phyloP scores from a whole-genome alignment of 1,284 basidiomycete genomes.

The Apiotrichum montevideense region DNA sequence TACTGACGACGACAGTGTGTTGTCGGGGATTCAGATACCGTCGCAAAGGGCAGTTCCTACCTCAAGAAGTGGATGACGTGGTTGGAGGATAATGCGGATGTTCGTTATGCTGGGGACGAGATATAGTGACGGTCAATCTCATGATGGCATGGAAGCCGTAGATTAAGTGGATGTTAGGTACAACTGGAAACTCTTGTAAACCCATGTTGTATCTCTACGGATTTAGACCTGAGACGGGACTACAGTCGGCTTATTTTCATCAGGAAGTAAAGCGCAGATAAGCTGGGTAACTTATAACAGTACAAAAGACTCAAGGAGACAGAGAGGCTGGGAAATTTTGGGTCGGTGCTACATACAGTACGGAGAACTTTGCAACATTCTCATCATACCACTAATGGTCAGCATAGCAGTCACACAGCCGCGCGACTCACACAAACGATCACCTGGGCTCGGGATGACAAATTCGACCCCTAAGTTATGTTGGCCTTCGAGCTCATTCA shows the following conservation, averaged over 20 bases:
- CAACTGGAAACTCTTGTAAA: too few species aligned
- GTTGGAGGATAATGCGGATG: conserved; percentile 82
- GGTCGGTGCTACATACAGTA: not conserved
- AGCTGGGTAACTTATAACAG: too few species aligned
- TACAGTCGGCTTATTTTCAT: too few species aligned
- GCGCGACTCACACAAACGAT: conserved; percentile 35
- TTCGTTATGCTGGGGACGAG: conserved; percentile 64
- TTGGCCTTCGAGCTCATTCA: conserved; percentile 27
- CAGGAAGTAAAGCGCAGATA: too few species aligned
- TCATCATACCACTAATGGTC: conserved; percentile 10
- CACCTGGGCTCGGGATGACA: conserved; percentile 29
- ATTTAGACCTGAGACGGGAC: too few species aligned
- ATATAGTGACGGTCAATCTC: not conserved
- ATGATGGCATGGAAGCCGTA: too few species aligned
- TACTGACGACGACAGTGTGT: conserved; percentile 58
- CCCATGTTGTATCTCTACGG: too few species aligned
- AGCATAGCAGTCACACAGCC: not conserved
- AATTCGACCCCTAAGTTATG: conserved; percentile 34
- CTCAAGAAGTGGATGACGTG: conserved; percentile 83
- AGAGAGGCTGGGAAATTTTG: too few species aligned
- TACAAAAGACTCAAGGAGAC: not conserved
- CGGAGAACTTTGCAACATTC: not conserved
- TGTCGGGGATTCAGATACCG: conserved; percentile 83
- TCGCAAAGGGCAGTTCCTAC: conserved; percentile 71
- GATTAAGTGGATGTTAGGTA: not conserved